Evolutionary conservation across 2,329 filamentous ascomycete genomes (phyloP).

Genomic region (Fusarium beomiforme): DNA sequence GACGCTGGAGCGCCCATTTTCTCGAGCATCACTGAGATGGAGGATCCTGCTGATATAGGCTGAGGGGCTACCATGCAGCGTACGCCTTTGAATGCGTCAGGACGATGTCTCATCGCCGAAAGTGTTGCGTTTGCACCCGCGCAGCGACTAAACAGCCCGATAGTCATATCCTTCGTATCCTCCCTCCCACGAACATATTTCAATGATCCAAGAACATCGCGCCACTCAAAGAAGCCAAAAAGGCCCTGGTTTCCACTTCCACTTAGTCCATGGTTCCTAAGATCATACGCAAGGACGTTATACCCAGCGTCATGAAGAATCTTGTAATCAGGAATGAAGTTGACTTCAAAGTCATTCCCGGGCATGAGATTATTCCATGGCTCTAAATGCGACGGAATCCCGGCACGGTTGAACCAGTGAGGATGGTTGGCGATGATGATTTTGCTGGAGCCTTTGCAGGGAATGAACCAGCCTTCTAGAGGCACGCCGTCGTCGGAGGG

Average conservation of each 20-base stretch:
- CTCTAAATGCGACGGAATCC: constrained; percentile 13
- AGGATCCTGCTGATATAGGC: constrained; percentile 2
- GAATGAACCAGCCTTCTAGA: constrained; percentile 30
- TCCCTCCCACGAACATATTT: constrained; percentile 3
- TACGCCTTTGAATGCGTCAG: constrained; percentile 10
- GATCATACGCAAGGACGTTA: constrained; percentile 26
- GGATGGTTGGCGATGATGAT: constrained; percentile 33
- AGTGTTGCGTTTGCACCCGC: constrained; percentile 23
- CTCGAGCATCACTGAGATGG: constrained; percentile 6
- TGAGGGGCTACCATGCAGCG: constrained; percentile 27
- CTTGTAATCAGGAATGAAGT: constrained; percentile 31
- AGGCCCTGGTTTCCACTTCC: constrained; percentile 21
- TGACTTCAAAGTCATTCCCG: constrained; percentile 28
- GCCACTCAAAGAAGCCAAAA: constrained; percentile 33
- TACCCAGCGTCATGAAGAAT: constrained; percentile 28
- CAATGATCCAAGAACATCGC: constrained; percentile 22
- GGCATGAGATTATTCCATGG: constrained; percentile 26
- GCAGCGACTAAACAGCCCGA: constrained; percentile 28
- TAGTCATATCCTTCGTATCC: background rate
- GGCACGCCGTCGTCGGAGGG: constrained; percentile 21
- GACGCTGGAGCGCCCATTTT: constrained; percentile 9
- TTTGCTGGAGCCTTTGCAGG: constrained; percentile 16
- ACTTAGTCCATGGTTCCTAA: constrained; percentile 25
- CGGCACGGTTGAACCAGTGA: constrained; percentile 30
- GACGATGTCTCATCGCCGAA: constrained; percentile 6